Base-by-base conservation (phyloP, 305 asterid genomes). In the Euphrasia arctica region DNA sequence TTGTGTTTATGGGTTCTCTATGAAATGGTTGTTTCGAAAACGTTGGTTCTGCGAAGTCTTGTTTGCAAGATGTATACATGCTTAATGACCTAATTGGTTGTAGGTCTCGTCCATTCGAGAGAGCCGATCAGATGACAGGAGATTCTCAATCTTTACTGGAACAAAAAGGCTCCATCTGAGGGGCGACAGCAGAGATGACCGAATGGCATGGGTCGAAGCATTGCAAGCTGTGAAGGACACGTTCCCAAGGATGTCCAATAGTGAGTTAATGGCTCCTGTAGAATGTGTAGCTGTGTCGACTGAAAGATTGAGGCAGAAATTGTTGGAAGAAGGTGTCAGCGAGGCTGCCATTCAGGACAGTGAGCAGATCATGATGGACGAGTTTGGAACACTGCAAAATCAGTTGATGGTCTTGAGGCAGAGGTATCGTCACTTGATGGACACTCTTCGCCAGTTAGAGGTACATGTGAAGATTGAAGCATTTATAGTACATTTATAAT, bases 171-270 rank as follows among this genome's bases (percentile, higher is more conserved):
- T 94, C 78, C 97, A 90, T 69, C 78, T 94, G 75, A 86, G 96
- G 83, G 97, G 97, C 9, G 99, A 94, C 41, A 82, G 83, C 18
- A 72, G 95, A 78, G 99, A 90, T 68, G 99, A 94, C 66, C 82
- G 95, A 52, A 68, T 65, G 9, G 89, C 91, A 52, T 94, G 99
- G 99, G 69, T 86, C 78, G 99, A 90, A 73, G 95, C 99, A 29
- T 82, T 94, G 76, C 95, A 83, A 77, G 92, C 95, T 71, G 88
- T 90, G 66, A 94, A 94, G 74, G 97, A 82, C 69, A 78, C 88
- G 94, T 93, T 85, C 67, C 99, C 99, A 0, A 90, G 99, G 88
- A 80, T 93, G 69, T 90, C 99, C 63, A 90, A 90, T 83, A 81
- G 99, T 66, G 99, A 90, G 76, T 80, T 94, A 72, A 88, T 88